Evolutionary conservation across 805 yeast genomes (phyloP).

Genomic region (Wickerhamiella azyma): DNA sequence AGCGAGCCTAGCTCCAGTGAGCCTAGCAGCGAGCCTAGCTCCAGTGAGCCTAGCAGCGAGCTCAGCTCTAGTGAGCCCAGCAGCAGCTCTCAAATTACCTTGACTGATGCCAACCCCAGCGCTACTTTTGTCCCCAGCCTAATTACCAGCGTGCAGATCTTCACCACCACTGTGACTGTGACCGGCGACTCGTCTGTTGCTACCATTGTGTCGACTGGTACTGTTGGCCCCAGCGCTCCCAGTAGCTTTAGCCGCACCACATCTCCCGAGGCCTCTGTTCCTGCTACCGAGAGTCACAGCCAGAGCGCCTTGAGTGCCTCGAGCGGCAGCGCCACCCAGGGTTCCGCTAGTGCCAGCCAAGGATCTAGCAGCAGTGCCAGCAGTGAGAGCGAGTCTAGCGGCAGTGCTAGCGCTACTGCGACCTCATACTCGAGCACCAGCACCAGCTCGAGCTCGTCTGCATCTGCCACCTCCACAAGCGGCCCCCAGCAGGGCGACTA

Average conservation of each 20-base stretch:
- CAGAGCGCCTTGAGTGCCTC: too few relatives aligned
- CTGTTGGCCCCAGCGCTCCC: not conserved
- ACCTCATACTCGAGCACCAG: not conserved
- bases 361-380: not conserved
- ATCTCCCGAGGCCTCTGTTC: not conserved
- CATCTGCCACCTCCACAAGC: not conserved
- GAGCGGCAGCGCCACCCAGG: too few relatives aligned
- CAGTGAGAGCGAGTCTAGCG: not conserved
- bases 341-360: too few relatives aligned
- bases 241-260: not conserved
- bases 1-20: too few relatives aligned
- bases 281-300: not conserved
- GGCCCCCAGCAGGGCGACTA: conserved; percentile 13
- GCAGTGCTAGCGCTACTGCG: not conserved
- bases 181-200: not conserved
- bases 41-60: not conserved
- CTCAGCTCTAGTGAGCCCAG: not conserved
- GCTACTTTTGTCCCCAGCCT: not conserved
- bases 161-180: not conserved
- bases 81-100: not conserved
- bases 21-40: not conserved
- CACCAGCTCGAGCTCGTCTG: not conserved
- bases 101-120: not conserved
- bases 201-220: not conserved
- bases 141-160: not conserved